Evolutionary conservation across 2,329 filamentous ascomycete genomes (phyloP).

Genomic region (Fusarium pseudonygamai): DNA sequence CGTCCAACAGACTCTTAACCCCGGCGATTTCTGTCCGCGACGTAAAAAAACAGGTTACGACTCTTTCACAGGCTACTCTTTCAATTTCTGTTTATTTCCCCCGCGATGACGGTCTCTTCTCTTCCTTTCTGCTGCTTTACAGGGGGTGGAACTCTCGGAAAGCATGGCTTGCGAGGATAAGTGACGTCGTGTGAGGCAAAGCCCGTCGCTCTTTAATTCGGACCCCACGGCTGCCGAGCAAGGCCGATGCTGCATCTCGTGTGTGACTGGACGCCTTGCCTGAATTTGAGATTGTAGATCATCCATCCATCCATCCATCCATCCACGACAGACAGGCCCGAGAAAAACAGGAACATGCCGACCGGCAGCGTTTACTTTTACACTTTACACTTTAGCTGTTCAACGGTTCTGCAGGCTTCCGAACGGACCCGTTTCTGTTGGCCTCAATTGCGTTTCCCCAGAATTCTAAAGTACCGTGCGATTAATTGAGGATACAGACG

Average conservation of each 20-base stretch:
- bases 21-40: background rate
- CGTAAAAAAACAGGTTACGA: constrained; percentile 31
- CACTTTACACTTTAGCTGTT: background rate
- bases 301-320: background rate
- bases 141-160: constrained; percentile 5
- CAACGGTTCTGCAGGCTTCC: constrained; percentile 15
- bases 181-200: constrained; percentile 32
- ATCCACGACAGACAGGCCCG: background rate
- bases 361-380: background rate
- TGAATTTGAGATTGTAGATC: constrained; percentile 1
- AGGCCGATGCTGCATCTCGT: background rate
- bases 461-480: constrained; percentile 30
- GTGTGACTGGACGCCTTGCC: constrained; percentile 6
- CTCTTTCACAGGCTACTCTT: background rate
- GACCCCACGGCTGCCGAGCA: background rate
- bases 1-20: background rate
- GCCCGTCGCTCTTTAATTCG: background rate
- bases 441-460: constrained; percentile 13
- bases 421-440: constrained; percentile 1
- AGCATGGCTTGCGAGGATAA: background rate
- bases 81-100: background rate
- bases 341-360: constrained; percentile 13
- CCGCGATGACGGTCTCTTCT: constrained; percentile 5
- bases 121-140: background rate
- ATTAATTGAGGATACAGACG: constrained; percentile 14